Percentiles rank a stretch among this genome's conserved stretches.
These are phyloP conservation scores for Nemania bipapillata DNA, from an alignment of 2,329 filamentous ascomycete species.

Conservation along the genomic window DNA sequence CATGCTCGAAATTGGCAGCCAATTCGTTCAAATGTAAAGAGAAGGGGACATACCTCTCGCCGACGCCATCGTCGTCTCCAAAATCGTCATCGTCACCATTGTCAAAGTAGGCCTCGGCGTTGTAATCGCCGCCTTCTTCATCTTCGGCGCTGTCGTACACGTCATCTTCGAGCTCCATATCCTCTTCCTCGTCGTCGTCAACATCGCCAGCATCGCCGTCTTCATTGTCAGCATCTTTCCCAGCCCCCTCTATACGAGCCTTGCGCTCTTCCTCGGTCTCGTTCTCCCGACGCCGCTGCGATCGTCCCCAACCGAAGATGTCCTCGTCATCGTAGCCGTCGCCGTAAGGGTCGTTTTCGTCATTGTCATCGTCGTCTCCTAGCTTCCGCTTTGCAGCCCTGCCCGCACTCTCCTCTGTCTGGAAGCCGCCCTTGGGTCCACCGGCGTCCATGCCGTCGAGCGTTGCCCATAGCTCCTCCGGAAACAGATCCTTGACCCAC, in stretches of 20 bases:
- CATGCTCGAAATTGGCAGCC: neutral
- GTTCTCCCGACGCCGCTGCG: constrained; percentile 39
- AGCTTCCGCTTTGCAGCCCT: constrained; percentile 56
- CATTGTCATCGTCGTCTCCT: constrained; percentile 55
- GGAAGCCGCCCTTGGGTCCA: constrained; percentile 47
- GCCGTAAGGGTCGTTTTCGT: constrained; percentile 52
- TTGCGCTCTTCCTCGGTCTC: constrained; percentile 53
- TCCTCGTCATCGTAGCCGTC: constrained; percentile 45
- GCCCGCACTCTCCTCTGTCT: constrained; percentile 48
- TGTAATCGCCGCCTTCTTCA: constrained; percentile 69
- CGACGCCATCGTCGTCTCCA: constrained; percentile 61
- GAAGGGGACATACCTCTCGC: constrained; percentile 36
- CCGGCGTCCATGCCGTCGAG: constrained; percentile 60
- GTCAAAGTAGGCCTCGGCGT: constrained; percentile 70
- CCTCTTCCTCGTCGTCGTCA: constrained; percentile 62
- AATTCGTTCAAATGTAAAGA: neutral
- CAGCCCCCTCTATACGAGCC: constrained; percentile 49
- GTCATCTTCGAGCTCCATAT: constrained; percentile 56
- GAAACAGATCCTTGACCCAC: constrained; percentile 64
- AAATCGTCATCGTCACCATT: constrained; percentile 65
- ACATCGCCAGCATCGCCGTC: constrained; percentile 53
- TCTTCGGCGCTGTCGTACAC: constrained; percentile 63
- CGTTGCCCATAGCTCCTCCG: constrained; percentile 65
- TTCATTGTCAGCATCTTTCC: constrained; percentile 50
- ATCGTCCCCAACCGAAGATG: constrained; percentile 23